A percentile compares a stretch with the other conserved stretches of the same genome.
Evolutionary conservation across 805 yeast species (phyloP).

Genomic region (Brettanomyces nanus): DNA sequence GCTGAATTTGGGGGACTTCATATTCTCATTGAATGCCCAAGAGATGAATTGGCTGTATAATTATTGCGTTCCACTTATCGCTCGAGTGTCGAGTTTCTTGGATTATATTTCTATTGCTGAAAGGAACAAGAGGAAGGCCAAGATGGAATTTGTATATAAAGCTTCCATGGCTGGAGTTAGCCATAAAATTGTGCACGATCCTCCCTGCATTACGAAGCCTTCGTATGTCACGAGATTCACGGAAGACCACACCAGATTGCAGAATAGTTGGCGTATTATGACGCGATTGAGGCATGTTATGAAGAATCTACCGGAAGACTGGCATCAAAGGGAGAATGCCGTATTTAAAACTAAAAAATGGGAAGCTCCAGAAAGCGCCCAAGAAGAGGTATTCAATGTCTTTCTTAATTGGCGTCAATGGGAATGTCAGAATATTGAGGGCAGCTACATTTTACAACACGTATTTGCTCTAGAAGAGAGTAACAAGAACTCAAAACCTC

Average conservation of each 20-base stretch:
- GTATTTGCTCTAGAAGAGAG: conserved; percentile 34
- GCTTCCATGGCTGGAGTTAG: conserved; percentile 32
- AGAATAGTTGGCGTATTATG: conserved; percentile 82
- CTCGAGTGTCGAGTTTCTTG: conserved; percentile 5
- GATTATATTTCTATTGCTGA: conserved; percentile 3
- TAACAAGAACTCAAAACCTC: neutral
- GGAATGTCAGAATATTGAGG: conserved; percentile 68
- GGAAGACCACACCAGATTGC: conserved; percentile 64
- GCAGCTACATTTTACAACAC: conserved; percentile 44
- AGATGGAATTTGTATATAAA: conserved; percentile 34
- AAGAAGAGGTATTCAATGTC: conserved; percentile 43
- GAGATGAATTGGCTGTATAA: conserved; percentile 14
- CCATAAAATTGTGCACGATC: conserved; percentile 63
- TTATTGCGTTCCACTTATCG: conserved; percentile 6
- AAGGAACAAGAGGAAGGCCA: conserved; percentile 13
- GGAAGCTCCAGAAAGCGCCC: conserved; percentile 44
- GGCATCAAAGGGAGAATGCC: conserved; percentile 32
- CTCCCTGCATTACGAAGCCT: conserved; percentile 84
- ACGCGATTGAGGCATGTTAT: conserved; percentile 72
- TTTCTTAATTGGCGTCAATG: conserved; percentile 84
- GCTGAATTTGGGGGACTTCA: conserved; percentile 11
- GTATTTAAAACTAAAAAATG: conserved; percentile 27
- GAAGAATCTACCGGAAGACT: conserved; percentile 44
- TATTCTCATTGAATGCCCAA: conserved; percentile 15
- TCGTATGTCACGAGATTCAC: conserved; percentile 70